Evolutionary conservation across 2,329 filamentous ascomycete species (phyloP), one percentile per base, ranked within the genome.

Genomic region (Cladophialophora immunda): DNA sequence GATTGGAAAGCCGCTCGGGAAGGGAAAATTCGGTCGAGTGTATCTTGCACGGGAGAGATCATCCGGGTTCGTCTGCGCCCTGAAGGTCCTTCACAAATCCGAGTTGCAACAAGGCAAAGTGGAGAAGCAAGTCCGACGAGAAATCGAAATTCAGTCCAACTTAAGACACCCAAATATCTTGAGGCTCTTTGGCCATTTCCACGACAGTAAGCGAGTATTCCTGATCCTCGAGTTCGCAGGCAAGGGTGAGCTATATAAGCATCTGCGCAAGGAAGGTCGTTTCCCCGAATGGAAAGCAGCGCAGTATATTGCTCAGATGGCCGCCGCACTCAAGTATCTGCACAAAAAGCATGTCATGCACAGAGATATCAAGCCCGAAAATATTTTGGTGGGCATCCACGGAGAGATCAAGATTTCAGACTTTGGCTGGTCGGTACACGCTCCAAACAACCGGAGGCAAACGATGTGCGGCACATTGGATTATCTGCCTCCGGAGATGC

Each of bases 361-460:
- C 80, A 87, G 94, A 66, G 94, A 98, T 75, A 98, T 98, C 82
- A 98, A 98, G 83, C 94, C 94, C 2, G 94, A 98, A 81, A 98
- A 98, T 76, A 98, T 98, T 71, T 86, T 98, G 25, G 90, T 98
- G 32, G 94, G 94, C 15, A 93, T 98, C 67, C 94, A 98, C 77
- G 95, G 94, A 72, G 95, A 99, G 83, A 94, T 99, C 82, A 99
- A 99, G 81, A 94, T 99, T 76, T 96, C 93, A 4, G 95, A 99
- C 79, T 99, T 98, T 76, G 94, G 95, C 58, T 99, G 95, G 95
- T 96, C 92, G 77, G 95, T 98, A 3, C 95, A 99, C 79, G 95
- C 95, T 4, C 95, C 95, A 30, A 97, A 97, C 80, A 96, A 94
- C 81, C 85, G 95, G 73, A 87, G 95, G 69, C 91, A 94, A 76